Evolutionary conservation across 2,329 filamentous ascomycete species (phyloP), one percentile per base, ranked within the genome.

Genomic region (Tricladium varicosporioides): DNA sequence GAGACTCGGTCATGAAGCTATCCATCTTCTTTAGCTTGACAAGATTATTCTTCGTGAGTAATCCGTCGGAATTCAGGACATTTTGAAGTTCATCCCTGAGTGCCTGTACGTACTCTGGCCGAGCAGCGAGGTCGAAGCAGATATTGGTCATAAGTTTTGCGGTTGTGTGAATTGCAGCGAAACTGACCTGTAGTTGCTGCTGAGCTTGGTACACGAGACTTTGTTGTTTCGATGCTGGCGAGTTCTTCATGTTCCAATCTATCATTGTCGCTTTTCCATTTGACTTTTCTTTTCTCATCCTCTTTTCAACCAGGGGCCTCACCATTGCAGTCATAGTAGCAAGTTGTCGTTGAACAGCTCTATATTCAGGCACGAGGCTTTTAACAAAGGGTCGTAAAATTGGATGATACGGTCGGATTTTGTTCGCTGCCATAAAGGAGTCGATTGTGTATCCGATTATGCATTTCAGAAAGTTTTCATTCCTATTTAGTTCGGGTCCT

Each of bases 1-100:
- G 43, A 0, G 75, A 74, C 62, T 79, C 76, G n/a, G 75, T 73
- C 8, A 71, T 66, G 1, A 73, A 72, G 51, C 76, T 78, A 63
- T 79, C 76, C 22, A 72, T 63, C 3, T 68, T 66, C 5, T 65
- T 65, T 69, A 79, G 68, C 15, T 69, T 63, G 11, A 2, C 43
- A 53, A 63, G 52, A 31, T 51, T 61, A 15, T 60, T 54, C 5
- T 59, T 33, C 8, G 53, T 60, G 54, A 54, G 61, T 49, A 57
- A 33, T 7, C 61, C 61, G 14, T 49, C 48, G n/a, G 8, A 13
- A 32, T 49, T 31, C 5, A 62, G 49, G 15, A 53, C 48, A 27
- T 43, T 33, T 2, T 60, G 31, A n/a, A 60, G 40, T 50, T 63
- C 60, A 10, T 57, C n/a, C 36, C 45, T 58, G n/a, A 62, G 49